Percentiles rank a stretch among this genome's conserved stretches.
Conservation (phyloP, 2,329 filamentous ascomycete species). For the Verticillium alfalfae region DNA sequence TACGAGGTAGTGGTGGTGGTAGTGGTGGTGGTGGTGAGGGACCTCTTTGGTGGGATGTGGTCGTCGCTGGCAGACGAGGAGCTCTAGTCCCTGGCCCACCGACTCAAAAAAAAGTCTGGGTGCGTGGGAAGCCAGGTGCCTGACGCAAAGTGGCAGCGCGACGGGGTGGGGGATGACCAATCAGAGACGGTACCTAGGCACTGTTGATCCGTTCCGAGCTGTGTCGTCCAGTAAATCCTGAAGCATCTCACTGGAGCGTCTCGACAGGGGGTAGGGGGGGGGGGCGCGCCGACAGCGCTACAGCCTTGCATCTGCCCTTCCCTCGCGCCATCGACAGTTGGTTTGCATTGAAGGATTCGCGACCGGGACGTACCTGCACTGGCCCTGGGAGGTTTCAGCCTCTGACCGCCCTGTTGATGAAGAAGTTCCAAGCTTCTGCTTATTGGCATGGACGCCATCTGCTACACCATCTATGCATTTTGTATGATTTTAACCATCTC, state of each 20-base stretch:
- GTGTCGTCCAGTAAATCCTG: not conserved
- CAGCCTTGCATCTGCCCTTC: not conserved
- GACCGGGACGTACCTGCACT: not conserved
- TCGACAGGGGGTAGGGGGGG: not conserved
- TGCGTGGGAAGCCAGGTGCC: constrained; percentile 1
- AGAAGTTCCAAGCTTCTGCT: not conserved
- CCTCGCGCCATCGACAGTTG: not conserved
- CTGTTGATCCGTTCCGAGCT: constrained; percentile 13
- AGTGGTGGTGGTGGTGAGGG: constrained; percentile 1
- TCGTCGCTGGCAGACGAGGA: constrained; percentile 2
- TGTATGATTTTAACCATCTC: not conserved
- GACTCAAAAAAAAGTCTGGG: constrained; percentile 13
- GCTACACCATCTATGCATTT: not conserved
- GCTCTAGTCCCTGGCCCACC: constrained; percentile 6
- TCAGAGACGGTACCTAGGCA: constrained; percentile 4
- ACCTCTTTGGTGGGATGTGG: constrained; percentile 1
- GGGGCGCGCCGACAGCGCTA: not conserved
- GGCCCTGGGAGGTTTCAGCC: not conserved
- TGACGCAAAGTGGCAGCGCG: not conserved
- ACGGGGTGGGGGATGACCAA: constrained; percentile 6
- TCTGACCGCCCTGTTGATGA: not conserved
- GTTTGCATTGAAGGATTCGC: not conserved
- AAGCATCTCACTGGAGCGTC: not conserved
- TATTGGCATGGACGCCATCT: not conserved
- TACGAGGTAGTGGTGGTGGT: not conserved